Evolutionary conservation across 352 stramenopile genomes (phyloP).

Genomic region (Phytophthora foliorum): DNA sequence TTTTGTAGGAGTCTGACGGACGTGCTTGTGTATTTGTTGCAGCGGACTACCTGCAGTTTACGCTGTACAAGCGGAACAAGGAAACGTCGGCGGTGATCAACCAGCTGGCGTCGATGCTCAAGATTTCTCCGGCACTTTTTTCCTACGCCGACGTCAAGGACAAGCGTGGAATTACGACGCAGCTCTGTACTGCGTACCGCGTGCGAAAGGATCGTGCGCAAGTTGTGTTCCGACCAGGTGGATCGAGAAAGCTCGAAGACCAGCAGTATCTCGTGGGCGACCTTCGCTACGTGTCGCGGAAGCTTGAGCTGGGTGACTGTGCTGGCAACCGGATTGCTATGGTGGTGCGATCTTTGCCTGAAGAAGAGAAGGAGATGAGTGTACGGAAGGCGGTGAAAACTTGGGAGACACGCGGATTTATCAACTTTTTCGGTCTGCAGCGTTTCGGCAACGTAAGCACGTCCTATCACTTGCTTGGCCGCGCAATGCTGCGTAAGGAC

Average conservation of each 20-base stretch:
- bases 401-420: constrained; percentile 89
- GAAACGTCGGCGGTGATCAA: constrained; percentile 91
- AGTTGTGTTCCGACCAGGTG: constrained; percentile 46
- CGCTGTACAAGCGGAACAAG: constrained; percentile 98
- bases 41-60: constrained; percentile 95
- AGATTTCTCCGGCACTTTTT: constrained; percentile 77
- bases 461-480: constrained; percentile 87
- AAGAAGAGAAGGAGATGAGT: constrained; percentile 57
- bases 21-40: constrained; percentile 3
- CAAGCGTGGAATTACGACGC: constrained; percentile 96
- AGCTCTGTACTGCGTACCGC: constrained; percentile 95
- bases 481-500: constrained; percentile 94
- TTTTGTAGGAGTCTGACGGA: constrained; percentile 13
- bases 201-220: constrained; percentile 73
- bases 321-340: constrained; percentile 95
- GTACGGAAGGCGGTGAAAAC: constrained; percentile 45
- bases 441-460: constrained; percentile 92
- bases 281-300: constrained; percentile 90
- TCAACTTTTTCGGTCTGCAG: constrained; percentile 98
- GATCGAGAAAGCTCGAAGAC: constrained; percentile 61
- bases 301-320: constrained; percentile 91
- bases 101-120: constrained; percentile 78
- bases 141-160: constrained; percentile 97
- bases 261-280: constrained; percentile 92
- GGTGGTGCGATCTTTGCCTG: constrained; percentile 91